Conservation (phyloP, 495 filamentous ascomycete species). For the Elaphomyces granulatus region DNA sequence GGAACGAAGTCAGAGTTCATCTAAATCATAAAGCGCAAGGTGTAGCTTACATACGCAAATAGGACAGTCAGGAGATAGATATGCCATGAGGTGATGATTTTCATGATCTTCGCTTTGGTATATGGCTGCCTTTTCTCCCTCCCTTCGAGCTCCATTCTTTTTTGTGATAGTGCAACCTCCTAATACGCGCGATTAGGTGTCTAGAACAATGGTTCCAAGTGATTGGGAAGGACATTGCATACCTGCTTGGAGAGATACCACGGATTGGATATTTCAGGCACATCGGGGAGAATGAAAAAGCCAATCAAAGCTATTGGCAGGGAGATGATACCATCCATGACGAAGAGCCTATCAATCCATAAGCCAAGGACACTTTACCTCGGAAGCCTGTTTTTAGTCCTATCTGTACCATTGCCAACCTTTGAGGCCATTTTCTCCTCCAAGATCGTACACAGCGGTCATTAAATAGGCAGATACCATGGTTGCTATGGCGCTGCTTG, state of each 20-base stretch:
- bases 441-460: slow-evolving; percentile 38
- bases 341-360: slow-evolving; percentile 18
- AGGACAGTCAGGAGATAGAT: slow-evolving; percentile 32
- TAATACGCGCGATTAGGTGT: no score
- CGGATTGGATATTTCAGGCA: slow-evolving; percentile 42
- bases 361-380: background rate
- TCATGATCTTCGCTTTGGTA: slow-evolving; percentile 33
- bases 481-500: slow-evolving; percentile 34
- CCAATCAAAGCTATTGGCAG: slow-evolving; percentile 36
- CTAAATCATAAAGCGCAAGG: background rate
- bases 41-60: slow-evolving; percentile 28
- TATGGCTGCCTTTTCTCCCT: slow-evolving; percentile 29
- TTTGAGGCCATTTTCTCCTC: slow-evolving; percentile 31
- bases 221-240: no score
- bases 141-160: slow-evolving; percentile 35
- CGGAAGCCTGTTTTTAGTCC: background rate
- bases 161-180: slow-evolving; percentile 30
- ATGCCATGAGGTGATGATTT: slow-evolving; percentile 40
- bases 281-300: slow-evolving; percentile 46
- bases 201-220: no score
- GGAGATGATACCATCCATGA: slow-evolving; percentile 34
- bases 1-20: background rate
- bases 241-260: slow-evolving; percentile 34
- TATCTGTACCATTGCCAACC: slow-evolving; percentile 30
- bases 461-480: slow-evolving; percentile 48